Percentiles rank a stretch among this genome's conserved stretches.
These are phyloP conservation scores for Russula brevipes DNA, from an alignment of 768 basidiomycete species.

Conservation along the genomic window DNA sequence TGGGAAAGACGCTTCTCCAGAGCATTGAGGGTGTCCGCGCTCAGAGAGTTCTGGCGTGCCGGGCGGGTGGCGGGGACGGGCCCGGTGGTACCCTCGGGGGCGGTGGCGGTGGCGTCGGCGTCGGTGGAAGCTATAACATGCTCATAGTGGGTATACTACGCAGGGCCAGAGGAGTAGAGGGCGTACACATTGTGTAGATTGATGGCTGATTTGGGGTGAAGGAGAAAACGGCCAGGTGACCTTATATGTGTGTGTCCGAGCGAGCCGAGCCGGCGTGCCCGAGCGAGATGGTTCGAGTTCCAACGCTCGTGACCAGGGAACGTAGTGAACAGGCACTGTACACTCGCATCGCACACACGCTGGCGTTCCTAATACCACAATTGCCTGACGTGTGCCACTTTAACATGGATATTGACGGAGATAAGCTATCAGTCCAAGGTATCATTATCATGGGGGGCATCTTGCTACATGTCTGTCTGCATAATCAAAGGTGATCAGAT, in stretches of 20 bases:
- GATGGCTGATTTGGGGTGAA: not conserved
- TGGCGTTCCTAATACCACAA: too few species aligned
- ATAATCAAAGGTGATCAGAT: not conserved
- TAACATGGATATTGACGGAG: too few species aligned
- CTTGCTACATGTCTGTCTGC: not conserved
- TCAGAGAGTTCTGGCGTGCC: constrained; percentile 32
- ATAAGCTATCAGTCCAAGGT: too few species aligned
- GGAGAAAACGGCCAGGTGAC: not conserved
- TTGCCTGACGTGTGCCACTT: too few species aligned
- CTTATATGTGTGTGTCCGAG: constrained; percentile 3
- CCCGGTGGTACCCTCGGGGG: constrained; percentile 4
- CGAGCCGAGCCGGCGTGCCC: not conserved
- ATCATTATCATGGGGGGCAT: not conserved
- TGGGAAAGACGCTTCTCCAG: constrained; percentile 51
- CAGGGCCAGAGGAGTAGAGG: not conserved
- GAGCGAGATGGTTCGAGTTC: too few species aligned
- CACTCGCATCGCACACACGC: too few species aligned
- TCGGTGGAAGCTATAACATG: constrained; percentile 10
- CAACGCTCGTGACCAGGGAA: not conserved
- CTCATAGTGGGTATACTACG: not conserved
- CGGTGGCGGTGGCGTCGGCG: not conserved
- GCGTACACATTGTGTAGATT: constrained; percentile 17
- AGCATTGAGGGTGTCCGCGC: constrained; percentile 35
- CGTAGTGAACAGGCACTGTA: too few species aligned
- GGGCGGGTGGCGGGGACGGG: constrained; percentile 18